Conservation (phyloP, 2,329 filamentous ascomycete genomes). For the Zymoseptoria tritici region DNA sequence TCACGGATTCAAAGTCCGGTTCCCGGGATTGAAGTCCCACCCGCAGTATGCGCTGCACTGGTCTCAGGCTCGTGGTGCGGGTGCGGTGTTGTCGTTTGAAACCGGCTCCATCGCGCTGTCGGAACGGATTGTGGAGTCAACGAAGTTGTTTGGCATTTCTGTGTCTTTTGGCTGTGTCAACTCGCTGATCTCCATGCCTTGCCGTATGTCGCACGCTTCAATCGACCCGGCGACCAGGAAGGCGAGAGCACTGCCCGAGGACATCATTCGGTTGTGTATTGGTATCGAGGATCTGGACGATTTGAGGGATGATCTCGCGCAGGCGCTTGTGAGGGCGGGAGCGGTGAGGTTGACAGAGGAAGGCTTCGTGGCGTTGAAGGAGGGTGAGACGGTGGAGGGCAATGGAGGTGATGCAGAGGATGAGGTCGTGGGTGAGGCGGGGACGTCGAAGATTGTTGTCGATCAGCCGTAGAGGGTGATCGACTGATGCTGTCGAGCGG, state of each 20-base stretch:
- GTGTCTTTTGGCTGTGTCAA: slow-evolving; percentile 98
- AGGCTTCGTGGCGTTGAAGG: slow-evolving; percentile 59
- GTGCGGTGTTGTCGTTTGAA: slow-evolving; percentile 92
- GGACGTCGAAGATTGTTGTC: slow-evolving; percentile 28
- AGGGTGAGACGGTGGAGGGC: slow-evolving; percentile 52
- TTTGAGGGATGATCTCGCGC: slow-evolving; percentile 82
- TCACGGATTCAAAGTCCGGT: slow-evolving; percentile 89
- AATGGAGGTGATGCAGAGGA: slow-evolving; percentile 54
- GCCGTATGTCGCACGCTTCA: slow-evolving; percentile 97
- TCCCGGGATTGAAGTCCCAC: slow-evolving; percentile 87
- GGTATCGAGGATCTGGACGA: slow-evolving; percentile 92
- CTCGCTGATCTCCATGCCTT: slow-evolving; percentile 97
- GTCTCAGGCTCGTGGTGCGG: slow-evolving; percentile 88
- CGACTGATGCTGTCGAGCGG: too few species aligned
- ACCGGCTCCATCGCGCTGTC: slow-evolving; percentile 78
- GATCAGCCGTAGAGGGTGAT: slow-evolving; percentile 26
- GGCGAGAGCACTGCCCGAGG: slow-evolving; percentile 89
- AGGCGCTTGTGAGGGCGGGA: slow-evolving; percentile 88
- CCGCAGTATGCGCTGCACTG: slow-evolving; percentile 95
- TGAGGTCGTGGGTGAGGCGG: slow-evolving; percentile 24
- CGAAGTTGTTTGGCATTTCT: slow-evolving; percentile 86
- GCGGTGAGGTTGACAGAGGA: slow-evolving; percentile 81
- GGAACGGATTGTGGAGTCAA: slow-evolving; percentile 88
- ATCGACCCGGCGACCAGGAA: slow-evolving; percentile 90
- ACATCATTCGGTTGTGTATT: slow-evolving; percentile 90